phyloP scores from a whole-genome alignment of 176 grass and related monocot genomes.

The Tillandsia fasciculata region DNA sequence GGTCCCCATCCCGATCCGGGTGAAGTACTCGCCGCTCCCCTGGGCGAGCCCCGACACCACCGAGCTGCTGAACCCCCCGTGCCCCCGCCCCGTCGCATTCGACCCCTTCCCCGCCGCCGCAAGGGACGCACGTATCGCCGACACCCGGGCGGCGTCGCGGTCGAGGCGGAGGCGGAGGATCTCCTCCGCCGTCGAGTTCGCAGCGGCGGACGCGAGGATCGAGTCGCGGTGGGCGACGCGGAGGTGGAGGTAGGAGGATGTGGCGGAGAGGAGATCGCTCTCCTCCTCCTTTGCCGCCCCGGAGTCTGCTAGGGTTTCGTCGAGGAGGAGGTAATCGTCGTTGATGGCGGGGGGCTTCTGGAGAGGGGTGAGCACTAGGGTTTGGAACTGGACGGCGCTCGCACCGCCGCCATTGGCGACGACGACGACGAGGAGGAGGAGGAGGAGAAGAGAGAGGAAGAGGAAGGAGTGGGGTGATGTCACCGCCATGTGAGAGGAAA shows the following conservation, averaged over 20 bases:
- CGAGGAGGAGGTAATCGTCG: slow-evolving; percentile 6
- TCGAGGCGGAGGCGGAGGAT: slow-evolving; percentile 25
- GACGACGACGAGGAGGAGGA: slow-evolving; percentile 4
- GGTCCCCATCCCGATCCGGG: slow-evolving; percentile 47
- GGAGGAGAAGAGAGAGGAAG: neutral
- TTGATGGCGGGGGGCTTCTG: neutral
- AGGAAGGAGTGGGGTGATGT: neutral
- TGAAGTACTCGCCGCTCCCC: slow-evolving; percentile 65
- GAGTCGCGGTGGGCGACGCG: slow-evolving; percentile 23
- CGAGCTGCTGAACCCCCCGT: slow-evolving; percentile 26
- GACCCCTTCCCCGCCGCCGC: neutral
- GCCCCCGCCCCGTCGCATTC: neutral
- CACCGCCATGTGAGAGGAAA: neutral
- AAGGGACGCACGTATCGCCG: neutral
- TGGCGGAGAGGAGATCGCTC: neutral
- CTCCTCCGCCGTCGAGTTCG: slow-evolving; percentile 2
- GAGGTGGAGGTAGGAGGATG: slow-evolving; percentile 25
- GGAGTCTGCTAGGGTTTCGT: slow-evolving; percentile 20
- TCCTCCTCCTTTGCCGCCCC: neutral
- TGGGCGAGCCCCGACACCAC: slow-evolving; percentile 43
- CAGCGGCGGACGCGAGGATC: slow-evolving; percentile 15
- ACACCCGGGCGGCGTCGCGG: slow-evolving; percentile 16
- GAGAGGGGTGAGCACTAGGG: neutral
- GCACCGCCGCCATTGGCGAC: neutral
- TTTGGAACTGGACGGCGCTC: neutral